Evolutionary conservation across 768 basidiomycete genomes (phyloP).

Genomic region (Lactifluus echinatus): DNA sequence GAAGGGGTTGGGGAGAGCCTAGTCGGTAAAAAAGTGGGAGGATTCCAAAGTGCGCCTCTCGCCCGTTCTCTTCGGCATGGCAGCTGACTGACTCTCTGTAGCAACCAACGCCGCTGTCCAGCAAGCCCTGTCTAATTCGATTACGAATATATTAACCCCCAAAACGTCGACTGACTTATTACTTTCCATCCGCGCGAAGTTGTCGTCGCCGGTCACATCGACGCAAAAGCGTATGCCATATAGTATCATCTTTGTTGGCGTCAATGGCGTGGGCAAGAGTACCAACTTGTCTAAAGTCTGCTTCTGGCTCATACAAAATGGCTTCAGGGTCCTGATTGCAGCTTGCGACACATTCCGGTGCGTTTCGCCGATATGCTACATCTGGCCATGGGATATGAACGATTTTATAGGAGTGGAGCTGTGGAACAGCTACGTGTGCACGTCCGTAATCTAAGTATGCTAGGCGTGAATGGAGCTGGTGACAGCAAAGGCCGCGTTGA

Average conservation of each 20-base stretch:
- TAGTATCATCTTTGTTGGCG: slow-evolving; percentile 92
- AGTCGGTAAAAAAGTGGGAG: slow-evolving; percentile 83
- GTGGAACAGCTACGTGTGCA: slow-evolving; percentile 97
- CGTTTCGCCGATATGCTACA: background rate
- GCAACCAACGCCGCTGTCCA: slow-evolving; percentile 82
- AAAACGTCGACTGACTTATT: slow-evolving; percentile 96
- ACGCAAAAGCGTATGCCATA: slow-evolving; percentile 79
- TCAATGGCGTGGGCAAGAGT: slow-evolving; percentile 98
- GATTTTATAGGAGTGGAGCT: slow-evolving; percentile 66
- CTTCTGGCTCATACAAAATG: slow-evolving; percentile 98
- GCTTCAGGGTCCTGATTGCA: slow-evolving; percentile 86
- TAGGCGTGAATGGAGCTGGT: slow-evolving; percentile 58
- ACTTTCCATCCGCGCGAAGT: slow-evolving; percentile 84
- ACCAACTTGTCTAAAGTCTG: slow-evolving; percentile 97
- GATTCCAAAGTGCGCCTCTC: slow-evolving; percentile 67
- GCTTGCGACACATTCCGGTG: slow-evolving; percentile 97
- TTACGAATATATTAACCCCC: slow-evolving; percentile 92
- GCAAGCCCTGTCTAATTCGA: slow-evolving; percentile 68
- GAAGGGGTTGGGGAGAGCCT: slow-evolving; percentile 88
- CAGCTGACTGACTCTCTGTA: slow-evolving; percentile 27
- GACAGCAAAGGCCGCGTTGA: slow-evolving; percentile 75
- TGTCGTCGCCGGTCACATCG: slow-evolving; percentile 63
- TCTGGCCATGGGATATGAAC: background rate
- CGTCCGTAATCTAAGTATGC: slow-evolving; percentile 85
- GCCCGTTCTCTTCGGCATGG: background rate